phyloP scores from a whole-genome alignment of 139 green algal genomes.

The Volvox africanus region DNA sequence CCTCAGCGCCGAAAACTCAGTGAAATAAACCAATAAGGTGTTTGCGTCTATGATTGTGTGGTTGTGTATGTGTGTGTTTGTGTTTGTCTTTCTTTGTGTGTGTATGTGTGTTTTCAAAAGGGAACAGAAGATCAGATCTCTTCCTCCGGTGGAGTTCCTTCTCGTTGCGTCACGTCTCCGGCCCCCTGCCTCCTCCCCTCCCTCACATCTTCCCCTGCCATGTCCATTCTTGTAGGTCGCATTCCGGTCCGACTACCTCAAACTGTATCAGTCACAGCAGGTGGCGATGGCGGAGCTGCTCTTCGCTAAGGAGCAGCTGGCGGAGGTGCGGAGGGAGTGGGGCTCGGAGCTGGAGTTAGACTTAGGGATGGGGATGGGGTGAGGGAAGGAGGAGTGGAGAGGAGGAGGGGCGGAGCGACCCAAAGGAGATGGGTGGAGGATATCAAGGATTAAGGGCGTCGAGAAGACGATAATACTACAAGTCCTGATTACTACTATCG shows the following conservation, averaged over 20 bases:
- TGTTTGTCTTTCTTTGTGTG: not conserved
- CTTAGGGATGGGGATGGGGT: not conserved
- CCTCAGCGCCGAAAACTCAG: too few species aligned
- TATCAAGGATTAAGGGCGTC: too few species aligned
- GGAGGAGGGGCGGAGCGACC: not conserved
- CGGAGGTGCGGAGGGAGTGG: conserved; percentile 42
- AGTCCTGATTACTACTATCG: too few species aligned
- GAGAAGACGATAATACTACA: too few species aligned
- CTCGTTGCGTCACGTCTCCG: too few species aligned
- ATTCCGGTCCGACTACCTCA: conserved; percentile 66
- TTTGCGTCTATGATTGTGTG: too few species aligned
- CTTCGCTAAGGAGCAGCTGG: conserved; percentile 64
- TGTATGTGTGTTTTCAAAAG: not conserved
- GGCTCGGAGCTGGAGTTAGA: not conserved
- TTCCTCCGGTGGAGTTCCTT: too few species aligned
- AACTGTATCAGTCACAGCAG: conserved; percentile 60
- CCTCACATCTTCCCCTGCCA: not conserved
- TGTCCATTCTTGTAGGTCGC: conserved; percentile 28
- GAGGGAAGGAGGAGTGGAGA: not conserved
- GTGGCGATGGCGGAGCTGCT: conserved; percentile 67
- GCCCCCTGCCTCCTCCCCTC: not conserved
- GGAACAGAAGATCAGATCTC: too few species aligned
- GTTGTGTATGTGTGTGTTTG: too few species aligned
- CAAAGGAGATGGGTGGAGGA: not conserved
- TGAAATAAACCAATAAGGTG: too few species aligned